Evolutionary conservation across 176 grass and related monocot genomes (phyloP).

Genomic region (Tillandsia leiboldiana): DNA sequence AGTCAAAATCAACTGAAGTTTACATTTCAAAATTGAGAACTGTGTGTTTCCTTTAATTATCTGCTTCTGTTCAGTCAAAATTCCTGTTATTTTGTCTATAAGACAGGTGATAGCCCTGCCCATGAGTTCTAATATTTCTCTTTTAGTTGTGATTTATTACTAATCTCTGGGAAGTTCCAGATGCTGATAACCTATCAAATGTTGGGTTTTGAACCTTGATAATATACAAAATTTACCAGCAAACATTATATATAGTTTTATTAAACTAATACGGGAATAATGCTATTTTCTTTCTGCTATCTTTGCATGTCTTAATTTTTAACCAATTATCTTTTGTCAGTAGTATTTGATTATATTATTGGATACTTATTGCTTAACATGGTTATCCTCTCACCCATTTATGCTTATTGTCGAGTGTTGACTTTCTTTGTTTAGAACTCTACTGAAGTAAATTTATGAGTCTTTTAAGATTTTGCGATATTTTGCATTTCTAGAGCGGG

Average conservation of each 20-base stretch:
- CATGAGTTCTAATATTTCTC: not conserved
- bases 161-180: not conserved
- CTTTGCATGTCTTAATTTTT: no score
- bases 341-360: no score
- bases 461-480: not conserved
- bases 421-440: not conserved
- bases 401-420: not conserved
- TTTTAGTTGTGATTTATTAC: not conserved
- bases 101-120: not conserved
- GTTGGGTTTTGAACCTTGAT: not conserved
- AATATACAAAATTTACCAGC: not conserved
- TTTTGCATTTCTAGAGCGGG: conserved; percentile 47
- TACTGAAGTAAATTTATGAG: not conserved
- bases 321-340: no score
- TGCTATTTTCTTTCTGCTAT: no score
- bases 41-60: no score
- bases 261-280: not conserved
- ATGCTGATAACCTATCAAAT: not conserved
- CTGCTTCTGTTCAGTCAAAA: no score
- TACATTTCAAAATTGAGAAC: no score
- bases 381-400: not conserved
- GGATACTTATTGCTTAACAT: no score
- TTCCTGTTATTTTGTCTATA: not conserved
- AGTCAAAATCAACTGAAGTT: no score
- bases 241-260: not conserved